phyloP scores from a whole-genome alignment of 2,329 filamentous ascomycete species.

The Pestalotiopsis sp. region DNA sequence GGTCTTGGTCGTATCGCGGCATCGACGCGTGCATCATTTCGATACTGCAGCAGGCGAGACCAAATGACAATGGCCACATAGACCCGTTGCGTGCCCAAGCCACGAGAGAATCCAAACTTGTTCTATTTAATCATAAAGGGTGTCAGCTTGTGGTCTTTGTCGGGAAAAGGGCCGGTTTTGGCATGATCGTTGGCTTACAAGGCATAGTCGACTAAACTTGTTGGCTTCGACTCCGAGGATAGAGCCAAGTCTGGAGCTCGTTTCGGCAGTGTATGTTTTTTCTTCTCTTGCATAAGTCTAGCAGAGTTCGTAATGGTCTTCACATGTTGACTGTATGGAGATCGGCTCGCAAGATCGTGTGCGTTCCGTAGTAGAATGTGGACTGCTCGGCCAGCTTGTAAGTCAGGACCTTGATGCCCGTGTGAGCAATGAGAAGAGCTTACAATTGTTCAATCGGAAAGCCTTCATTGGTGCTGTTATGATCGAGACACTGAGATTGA shows the following conservation, averaged over 20 bases:
- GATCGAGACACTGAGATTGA: neutral
- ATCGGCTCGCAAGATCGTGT: neutral
- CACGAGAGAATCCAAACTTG: constrained; percentile 55
- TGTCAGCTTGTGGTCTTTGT: neutral
- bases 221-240: constrained; percentile 14
- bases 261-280: neutral
- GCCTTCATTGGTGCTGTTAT: neutral
- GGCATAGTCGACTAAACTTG: constrained; percentile 20
- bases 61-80: constrained; percentile 64
- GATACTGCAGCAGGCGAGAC: constrained; percentile 63
- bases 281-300: neutral
- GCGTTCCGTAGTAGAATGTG: neutral
- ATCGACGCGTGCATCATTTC: constrained; percentile 69
- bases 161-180: constrained; percentile 28
- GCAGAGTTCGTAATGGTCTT: neutral
- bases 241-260: constrained; percentile 4
- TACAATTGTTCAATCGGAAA: neutral
- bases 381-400: neutral
- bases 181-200: constrained; percentile 17
- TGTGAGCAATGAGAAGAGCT: neutral
- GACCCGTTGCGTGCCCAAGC: constrained; percentile 63
- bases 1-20: constrained; percentile 65
- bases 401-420: neutral
- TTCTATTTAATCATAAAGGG: constrained; percentile 22
- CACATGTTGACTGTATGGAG: too few species aligned